Conservation (phyloP, 2,329 filamentous ascomycete genomes). For the Hypocreales sp. region DNA sequence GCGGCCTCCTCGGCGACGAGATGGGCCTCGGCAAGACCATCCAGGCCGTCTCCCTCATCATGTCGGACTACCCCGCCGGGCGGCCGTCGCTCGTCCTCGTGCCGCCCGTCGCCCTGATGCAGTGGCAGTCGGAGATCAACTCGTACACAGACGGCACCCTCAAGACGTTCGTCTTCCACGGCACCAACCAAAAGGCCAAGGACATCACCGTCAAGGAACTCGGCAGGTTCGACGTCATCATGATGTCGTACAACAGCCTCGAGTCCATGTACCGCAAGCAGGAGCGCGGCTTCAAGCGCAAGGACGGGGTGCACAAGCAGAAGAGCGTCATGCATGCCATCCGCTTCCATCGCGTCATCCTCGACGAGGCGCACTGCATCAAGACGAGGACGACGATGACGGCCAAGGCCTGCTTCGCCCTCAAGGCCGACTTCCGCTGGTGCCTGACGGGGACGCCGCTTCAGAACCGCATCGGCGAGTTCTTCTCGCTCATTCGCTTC, state of each 20-base stretch:
- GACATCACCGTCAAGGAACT: slow-evolving; percentile 58
- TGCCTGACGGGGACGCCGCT: slow-evolving; percentile 90
- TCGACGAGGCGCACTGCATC: slow-evolving; percentile 94
- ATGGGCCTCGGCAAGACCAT: slow-evolving; percentile 99
- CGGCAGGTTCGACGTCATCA: slow-evolving; percentile 77
- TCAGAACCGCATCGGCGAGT: slow-evolving; percentile 93
- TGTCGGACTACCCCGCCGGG: slow-evolving; percentile 86
- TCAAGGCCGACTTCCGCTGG: slow-evolving; percentile 83
- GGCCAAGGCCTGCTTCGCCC: slow-evolving; percentile 85
- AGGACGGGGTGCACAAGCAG: slow-evolving; percentile 68
- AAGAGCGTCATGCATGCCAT: slow-evolving; percentile 69
- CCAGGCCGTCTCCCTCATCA: slow-evolving; percentile 91
- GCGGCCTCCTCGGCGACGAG: slow-evolving; percentile 86
- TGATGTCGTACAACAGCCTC: slow-evolving; percentile 89
- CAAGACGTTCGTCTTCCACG: slow-evolving; percentile 83
- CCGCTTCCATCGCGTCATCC: slow-evolving; percentile 76
- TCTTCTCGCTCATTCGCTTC: slow-evolving; percentile 89
- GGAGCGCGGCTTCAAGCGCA: slow-evolving; percentile 74
- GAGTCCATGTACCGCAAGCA: slow-evolving; percentile 90
- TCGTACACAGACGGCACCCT: slow-evolving; percentile 75
- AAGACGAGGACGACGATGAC: slow-evolving; percentile 81
- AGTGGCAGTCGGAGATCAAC: slow-evolving; percentile 75
- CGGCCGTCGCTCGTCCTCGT: slow-evolving; percentile 77
- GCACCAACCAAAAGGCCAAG: slow-evolving; percentile 73
- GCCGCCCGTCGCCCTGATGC: slow-evolving; percentile 86